Conservation (phyloP, 2,329 filamentous ascomycete species). For the Colletotrichum noveboracense region DNA sequence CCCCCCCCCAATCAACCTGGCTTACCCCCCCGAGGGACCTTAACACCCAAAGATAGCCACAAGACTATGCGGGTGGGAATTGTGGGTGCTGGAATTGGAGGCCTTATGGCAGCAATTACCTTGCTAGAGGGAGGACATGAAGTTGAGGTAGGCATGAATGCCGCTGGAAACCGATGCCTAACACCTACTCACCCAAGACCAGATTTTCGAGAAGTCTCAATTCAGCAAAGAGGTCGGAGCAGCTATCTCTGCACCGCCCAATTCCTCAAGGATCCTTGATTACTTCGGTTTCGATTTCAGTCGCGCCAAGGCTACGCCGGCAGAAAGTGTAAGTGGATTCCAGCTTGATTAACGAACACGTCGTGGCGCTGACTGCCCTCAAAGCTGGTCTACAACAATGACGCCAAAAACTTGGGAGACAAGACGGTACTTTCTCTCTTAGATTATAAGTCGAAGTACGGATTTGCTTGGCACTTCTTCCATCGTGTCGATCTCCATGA, state of each 20-base stretch:
- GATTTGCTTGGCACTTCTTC: not conserved
- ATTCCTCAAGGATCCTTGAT: not conserved
- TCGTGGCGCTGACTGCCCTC: not conserved
- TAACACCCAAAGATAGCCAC: not conserved
- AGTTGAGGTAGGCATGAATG: not conserved
- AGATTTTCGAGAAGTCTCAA: not conserved
- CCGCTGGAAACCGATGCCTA: not conserved
- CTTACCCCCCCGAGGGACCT: not conserved
- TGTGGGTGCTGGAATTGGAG: not conserved
- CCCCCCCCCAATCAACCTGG: not conserved
- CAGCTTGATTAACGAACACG: not conserved
- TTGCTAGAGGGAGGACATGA: not conserved
- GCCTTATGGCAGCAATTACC: not conserved
- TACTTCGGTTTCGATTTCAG: not conserved
- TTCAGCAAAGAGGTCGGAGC: not conserved
- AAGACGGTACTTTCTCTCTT: not conserved
- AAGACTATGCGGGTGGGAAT: not conserved
- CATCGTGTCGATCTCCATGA: not conserved
- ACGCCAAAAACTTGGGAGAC: not conserved
- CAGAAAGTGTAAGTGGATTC: not conserved
- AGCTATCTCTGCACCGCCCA: not conserved
- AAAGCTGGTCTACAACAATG: not conserved
- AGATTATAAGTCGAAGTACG: not conserved
- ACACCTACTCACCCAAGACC: not conserved
- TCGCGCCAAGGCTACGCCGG: not conserved